Percentiles rank a stretch among this genome's conserved stretches.
phyloP scores from a whole-genome alignment of 2,329 filamentous ascomycete species.

The Neonectria magnoliae region DNA sequence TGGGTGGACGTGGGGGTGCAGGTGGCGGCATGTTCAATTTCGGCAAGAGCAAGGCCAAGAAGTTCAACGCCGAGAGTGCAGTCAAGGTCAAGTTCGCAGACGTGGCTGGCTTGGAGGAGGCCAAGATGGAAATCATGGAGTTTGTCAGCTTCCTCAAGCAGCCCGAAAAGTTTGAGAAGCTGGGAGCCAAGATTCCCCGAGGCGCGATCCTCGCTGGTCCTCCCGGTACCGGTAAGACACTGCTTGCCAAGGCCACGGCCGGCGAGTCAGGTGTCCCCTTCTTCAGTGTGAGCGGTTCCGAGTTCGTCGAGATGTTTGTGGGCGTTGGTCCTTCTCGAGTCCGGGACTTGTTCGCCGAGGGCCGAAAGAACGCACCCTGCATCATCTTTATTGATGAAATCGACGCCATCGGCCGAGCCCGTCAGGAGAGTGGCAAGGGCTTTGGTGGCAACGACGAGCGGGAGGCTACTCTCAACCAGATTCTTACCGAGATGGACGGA shows the following conservation, averaged over 20 bases:
- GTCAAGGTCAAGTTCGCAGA: conserved; percentile 98
- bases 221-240: conserved; percentile 96
- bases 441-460: conserved; percentile 96
- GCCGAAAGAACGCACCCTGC: conserved; percentile 94
- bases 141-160: conserved; percentile 98
- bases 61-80: conserved; percentile 96
- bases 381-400: conserved; percentile 99
- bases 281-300: conserved; percentile 97
- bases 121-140: conserved; percentile 98
- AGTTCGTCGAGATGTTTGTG: conserved; percentile 99
- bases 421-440: conserved; percentile 75
- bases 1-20: conserved; percentile 70
- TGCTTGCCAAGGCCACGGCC: conserved; percentile 96
- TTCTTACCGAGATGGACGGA: conserved; percentile 98
- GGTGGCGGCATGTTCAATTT: conserved; percentile 92
- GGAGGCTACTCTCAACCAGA: conserved; percentile 97
- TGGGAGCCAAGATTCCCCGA: conserved; percentile 97
- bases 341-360: conserved; percentile 91
- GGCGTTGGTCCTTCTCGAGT: conserved; percentile 97
- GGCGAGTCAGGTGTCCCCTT: conserved; percentile 97
- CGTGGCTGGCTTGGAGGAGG: conserved; percentile 97
- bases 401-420: conserved; percentile 93
- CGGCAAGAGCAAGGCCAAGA: conserved; percentile 93
- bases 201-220: conserved; percentile 97
- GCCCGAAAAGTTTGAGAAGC: conserved; percentile 88